Base-by-base conservation (phyloP, 805 yeast species). In the Wickerhamiella domercqiae region DNA sequence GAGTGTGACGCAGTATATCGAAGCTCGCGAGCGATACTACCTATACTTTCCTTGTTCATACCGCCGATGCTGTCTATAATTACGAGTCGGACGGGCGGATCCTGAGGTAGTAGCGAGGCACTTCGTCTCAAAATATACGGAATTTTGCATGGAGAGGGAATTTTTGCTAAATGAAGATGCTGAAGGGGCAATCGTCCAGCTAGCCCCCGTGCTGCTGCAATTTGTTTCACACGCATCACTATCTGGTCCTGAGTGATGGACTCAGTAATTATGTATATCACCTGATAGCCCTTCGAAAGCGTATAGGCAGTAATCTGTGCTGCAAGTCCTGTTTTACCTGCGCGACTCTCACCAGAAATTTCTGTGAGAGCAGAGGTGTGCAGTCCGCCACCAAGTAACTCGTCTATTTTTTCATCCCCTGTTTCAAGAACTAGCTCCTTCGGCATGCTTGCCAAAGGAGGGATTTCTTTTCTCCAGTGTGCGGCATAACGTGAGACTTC, bases 21-120 rank as follows among this genome's bases (percentile, higher is more conserved):
- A 38, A 84, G 57, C 21, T 13, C 7, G 15, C 87, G 74, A 3
- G 65, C 59, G 7, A 86, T 71, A 24, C 94, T 79, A 55, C 87
- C 97, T n/a, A n/a, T n/a, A n/a, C n/a, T n/a, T n/a, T n/a, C n/a
- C n/a, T n/a, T n/a, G n/a, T n/a, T n/a, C n/a, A n/a, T n/a, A n/a
- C n/a, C n/a, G n/a, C n/a, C n/a, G n/a, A n/a, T n/a, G n/a, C n/a
- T n/a, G n/a, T n/a, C n/a, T n/a, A n/a, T n/a, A 7, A 86, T 63
- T 1, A 83, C 66, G 0, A 87, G 62, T 21, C 78, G 50, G 31
- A 69, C n/a, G 19, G 9, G 19, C 11, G 33, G 5, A 16, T 30
- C 33, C 6, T 13, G 7, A 7, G 33, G 33, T 30, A 16, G 21
- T 30, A 30, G n/a, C 6, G 13, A 5, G 19, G 5, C 7, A 20